phyloP scores from a whole-genome alignment of 2,329 filamentous ascomycete species.

The Pleoardoris graminearum region DNA sequence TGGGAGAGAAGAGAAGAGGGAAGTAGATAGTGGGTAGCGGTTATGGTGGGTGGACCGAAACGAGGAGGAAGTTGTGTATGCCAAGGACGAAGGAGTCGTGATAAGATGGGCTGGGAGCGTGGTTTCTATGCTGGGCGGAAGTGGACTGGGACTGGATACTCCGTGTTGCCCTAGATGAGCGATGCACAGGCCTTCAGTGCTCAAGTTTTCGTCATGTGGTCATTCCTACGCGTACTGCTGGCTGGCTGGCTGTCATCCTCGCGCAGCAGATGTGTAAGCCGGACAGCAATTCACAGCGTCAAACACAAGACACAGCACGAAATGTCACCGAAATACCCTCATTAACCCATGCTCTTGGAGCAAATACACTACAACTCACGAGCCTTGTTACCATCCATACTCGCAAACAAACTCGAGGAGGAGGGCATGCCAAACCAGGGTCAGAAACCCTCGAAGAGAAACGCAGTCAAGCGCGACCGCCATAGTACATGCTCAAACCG shows the following conservation, averaged over 20 bases:
- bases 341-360: slow-evolving; percentile 21
- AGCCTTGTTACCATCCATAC: slow-evolving; percentile 23
- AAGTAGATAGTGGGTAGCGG: slow-evolving; percentile 15
- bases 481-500: slow-evolving; percentile 16
- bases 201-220: too few species aligned
- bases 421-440: slow-evolving; percentile 10
- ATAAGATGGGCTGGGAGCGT: neutral
- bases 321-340: too few species aligned
- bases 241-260: too few species aligned
- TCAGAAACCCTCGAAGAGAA: slow-evolving; percentile 10
- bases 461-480: slow-evolving; percentile 2
- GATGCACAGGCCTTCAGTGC: too few species aligned
- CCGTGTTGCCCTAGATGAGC: too few species aligned
- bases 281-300: neutral
- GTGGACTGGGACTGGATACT: too few species aligned
- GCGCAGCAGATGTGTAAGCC: too few species aligned
- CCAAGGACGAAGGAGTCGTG: neutral
- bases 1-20: too few species aligned
- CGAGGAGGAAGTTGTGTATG: neutral
- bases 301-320: neutral
- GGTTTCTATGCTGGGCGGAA: too few species aligned
- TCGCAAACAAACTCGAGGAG: slow-evolving; percentile 21
- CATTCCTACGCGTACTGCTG: too few species aligned
- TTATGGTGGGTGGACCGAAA: neutral
- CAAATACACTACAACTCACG: slow-evolving; percentile 28